Base-by-base conservation (phyloP, 768 basidiomycete species). In the Rickenella mellea region DNA sequence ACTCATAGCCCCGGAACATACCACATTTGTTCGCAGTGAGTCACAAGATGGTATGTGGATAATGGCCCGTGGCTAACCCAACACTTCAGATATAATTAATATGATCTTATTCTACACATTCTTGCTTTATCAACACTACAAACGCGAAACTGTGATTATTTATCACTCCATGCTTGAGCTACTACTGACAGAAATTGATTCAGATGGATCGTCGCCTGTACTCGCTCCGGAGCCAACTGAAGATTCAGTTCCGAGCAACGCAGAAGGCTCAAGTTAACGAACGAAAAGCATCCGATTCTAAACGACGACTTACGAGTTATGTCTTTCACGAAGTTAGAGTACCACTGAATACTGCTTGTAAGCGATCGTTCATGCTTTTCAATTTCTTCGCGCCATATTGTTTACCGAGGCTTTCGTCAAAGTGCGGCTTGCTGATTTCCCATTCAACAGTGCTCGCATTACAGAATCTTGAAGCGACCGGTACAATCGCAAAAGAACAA, bases 21-120 rank as follows among this genome's bases (percentile, higher is more conserved):
- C n/a, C n/a, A n/a, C n/a, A 54, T 10, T 44, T 19, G 25, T 4
- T 49, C 42, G 21, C 51, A 44, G 33, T 20, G n/a, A n/a, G n/a
- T 10, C 39, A 24, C 38, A 27, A 2, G 3, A 29, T 20, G 35
- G n/a, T 10, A 15, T 29, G 5, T 15, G 14, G 10, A 28, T 26
- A 10, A 33, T 53, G 3, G 22, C 57, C 30, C 59, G 57, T 14
- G 19, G 19, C 12, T 9, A 15, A 36, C n/a, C n/a, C n/a, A n/a
- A n/a, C n/a, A n/a, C n/a, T 28, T 22, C 47, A 80, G 78, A 71
- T 54, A 66, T 79, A 59, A 69, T 84, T 52, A 78, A 81, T 62
- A 83, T 86, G 51, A 59, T 81, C 41, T 53, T 86, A n/a, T 93
- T 84, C 57, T 83, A 90, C 47, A 68, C 64, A 3, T 90, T 93